Evolutionary conservation across 371 early-diverging fungal species (phyloP).

Genomic region (Circinella umbellata): DNA sequence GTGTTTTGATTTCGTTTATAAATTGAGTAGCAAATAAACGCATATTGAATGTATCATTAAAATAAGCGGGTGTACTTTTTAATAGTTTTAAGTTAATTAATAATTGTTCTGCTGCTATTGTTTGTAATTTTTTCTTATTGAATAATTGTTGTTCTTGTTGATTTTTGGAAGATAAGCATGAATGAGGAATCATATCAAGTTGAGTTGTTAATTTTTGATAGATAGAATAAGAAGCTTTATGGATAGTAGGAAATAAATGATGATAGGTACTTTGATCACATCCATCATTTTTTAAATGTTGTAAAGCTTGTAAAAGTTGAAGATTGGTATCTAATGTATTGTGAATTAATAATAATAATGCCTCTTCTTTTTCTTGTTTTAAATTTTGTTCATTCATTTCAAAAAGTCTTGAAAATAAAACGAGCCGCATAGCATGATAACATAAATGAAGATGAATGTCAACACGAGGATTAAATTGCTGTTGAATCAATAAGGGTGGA

Average conservation of each 20-base stretch:
- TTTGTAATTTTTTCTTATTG: constrained; percentile 3
- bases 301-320: constrained; percentile 32
- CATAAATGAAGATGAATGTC: constrained; percentile 40
- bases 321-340: constrained; percentile 33
- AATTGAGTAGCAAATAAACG: constrained; percentile 43
- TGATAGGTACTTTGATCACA: constrained; percentile 56
- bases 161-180: no score
- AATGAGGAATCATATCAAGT: no score
- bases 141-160: no score
- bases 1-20: no score
- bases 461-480: no score
- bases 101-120: constrained; percentile 32
- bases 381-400: not conserved
- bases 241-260: constrained; percentile 50
- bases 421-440: constrained; percentile 42
- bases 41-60: constrained; percentile 41
- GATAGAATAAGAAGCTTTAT: constrained; percentile 38
- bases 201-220: not conserved
- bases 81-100: constrained; percentile 34
- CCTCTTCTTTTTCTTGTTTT: no score
- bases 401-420: constrained; percentile 42
- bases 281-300: constrained; percentile 28
- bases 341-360: no score
- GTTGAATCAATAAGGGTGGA: no score
- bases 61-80: constrained; percentile 40